These are phyloP conservation scores for Penicillium egyptiacum DNA, from an alignment of 495 filamentous ascomycete genomes.

Conservation along the genomic window DNA sequence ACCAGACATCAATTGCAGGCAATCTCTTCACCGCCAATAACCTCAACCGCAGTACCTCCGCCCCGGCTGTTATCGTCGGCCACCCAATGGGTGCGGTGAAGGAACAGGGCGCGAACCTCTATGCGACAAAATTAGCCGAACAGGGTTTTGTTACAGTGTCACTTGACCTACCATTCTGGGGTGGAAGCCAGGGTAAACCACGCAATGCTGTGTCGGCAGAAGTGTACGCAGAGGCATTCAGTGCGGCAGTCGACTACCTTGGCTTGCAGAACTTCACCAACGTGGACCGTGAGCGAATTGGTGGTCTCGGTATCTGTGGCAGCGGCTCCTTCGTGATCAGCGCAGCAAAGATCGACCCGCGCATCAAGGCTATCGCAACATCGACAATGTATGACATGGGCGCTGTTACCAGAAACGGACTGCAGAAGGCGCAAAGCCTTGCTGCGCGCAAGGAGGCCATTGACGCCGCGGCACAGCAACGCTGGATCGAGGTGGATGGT, in stretches of 20 bases:
- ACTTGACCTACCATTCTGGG: slow-evolving; percentile 39
- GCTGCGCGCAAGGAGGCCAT: slow-evolving; percentile 19
- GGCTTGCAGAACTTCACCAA: slow-evolving; percentile 19
- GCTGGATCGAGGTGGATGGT: slow-evolving; percentile 26
- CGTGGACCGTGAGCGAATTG: slow-evolving; percentile 40
- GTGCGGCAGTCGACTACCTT: slow-evolving; percentile 42
- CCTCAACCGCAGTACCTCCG: slow-evolving; percentile 7
- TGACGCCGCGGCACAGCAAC: slow-evolving; percentile 22
- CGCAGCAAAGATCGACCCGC: slow-evolving; percentile 42
- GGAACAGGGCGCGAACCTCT: slow-evolving; percentile 41
- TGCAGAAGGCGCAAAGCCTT: slow-evolving; percentile 18
- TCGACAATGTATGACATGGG: slow-evolving; percentile 37
- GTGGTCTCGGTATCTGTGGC: slow-evolving; percentile 43
- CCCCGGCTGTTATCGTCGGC: slow-evolving; percentile 25
- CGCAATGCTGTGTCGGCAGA: slow-evolving; percentile 36
- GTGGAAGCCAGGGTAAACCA: slow-evolving; percentile 37
- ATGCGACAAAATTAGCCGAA: slow-evolving; percentile 37
- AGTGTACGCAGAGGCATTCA: slow-evolving; percentile 40
- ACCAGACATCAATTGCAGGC: slow-evolving; percentile 20
- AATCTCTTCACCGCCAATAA: slow-evolving; percentile 27
- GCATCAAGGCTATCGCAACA: slow-evolving; percentile 43
- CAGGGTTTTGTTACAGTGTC: slow-evolving; percentile 39
- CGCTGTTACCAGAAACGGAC: slow-evolving; percentile 17
- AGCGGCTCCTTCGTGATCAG: slow-evolving; percentile 36
- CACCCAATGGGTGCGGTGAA: slow-evolving; percentile 43